Base-by-base conservation (phyloP, 2,329 filamentous ascomycete species). In the Neonectria faginata region DNA sequence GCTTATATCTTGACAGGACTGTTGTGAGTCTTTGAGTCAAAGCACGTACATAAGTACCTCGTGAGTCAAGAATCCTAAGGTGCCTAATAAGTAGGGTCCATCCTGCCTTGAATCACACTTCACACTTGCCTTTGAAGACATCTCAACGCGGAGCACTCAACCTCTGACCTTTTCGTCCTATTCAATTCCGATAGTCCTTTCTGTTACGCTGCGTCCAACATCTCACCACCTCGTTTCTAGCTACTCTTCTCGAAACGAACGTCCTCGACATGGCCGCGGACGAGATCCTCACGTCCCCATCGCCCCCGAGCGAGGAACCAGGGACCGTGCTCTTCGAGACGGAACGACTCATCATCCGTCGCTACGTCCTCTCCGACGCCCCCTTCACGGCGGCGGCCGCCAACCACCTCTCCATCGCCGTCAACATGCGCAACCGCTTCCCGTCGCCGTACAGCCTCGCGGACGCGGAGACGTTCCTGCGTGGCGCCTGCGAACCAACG, bases 401-500 rank as follows among this genome's bases (percentile, higher is more conserved):
- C 60, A 79, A 85, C 74, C 76, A 82, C 64, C 71, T 73, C 10
- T 66, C 78, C 20, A 73, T 86, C 3, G 68, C 75, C 1, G 64
- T 59, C 11, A 77, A 75, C 68, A 78, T 87, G 78, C 79, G 80
- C 61, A 75, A 83, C 69, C 66, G 74, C 44, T 86, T 85, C 61
- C 82, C 84, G 3, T 70, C 67, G 10, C 85, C 85, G 0, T 86
- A 86, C 73, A 81, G 77, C 0, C 67, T 80, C 9, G 73, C 76
- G 8, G 73, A 79, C 53, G 81, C 82, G 2, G 67, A 79, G 20
- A 44, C 14, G n/a, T 84, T 79, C 72, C 76, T 84, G 65, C 57
- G 62, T 41, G 61, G 62, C 22, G 64, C 53, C 51, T 58, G 42
- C n/a, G 59, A 66, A 12, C 54, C 60, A 39, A 61, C 72, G 56